Evolutionary conservation across 2,329 filamentous ascomycete genomes (phyloP), one percentile per base, ranked within the genome.

Genomic region (Fusarium haematococcum): DNA sequence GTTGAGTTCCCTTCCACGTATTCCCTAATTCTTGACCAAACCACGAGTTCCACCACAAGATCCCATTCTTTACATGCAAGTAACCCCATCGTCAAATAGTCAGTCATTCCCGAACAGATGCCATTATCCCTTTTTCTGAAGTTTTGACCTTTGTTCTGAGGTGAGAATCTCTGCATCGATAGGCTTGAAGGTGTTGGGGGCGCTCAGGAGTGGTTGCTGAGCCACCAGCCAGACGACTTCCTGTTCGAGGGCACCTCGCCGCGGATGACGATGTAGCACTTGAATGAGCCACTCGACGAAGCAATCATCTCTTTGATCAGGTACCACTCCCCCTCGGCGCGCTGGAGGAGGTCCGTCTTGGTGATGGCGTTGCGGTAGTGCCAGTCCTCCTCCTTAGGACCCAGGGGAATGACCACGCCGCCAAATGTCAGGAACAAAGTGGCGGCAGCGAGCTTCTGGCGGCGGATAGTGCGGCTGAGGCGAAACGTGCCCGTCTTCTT

Each of bases 271-370:
- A 79, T 56, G 56, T 74, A 79, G 35, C 75, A 79, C 62, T 77
- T 79, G 65, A 79, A 68, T 1, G 75, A 70, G 4, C 77, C 78
- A 32, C 62, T 62, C 7, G 76, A 78, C 0, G 75, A 65, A 32
- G 70, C 62, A 73, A 79, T 77, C 71, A 79, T 79, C 69, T 79
- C 78, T 65, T 78, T 78, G 56, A 79, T 70, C 13, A 79, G 63
- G 33, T 73, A 73, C 78, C 78, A 79, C 57, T 79, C 78, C 13
- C 71, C 45, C 65, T 79, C 78, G 37, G 76, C 71, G n/a, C 73
- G 75, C 27, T 39, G 39, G 30, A 79, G 61, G 14, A 79, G 64
- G 25, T 79, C 78, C 3, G 76, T 77, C 65, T 78, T 77, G 43
- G 74, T 79, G 52, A 79, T 73, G 41, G 75, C 69, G 56, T 78